Base-by-base conservation (phyloP, 495 filamentous ascomycete species). In the Annulohypoxylon bovei region DNA sequence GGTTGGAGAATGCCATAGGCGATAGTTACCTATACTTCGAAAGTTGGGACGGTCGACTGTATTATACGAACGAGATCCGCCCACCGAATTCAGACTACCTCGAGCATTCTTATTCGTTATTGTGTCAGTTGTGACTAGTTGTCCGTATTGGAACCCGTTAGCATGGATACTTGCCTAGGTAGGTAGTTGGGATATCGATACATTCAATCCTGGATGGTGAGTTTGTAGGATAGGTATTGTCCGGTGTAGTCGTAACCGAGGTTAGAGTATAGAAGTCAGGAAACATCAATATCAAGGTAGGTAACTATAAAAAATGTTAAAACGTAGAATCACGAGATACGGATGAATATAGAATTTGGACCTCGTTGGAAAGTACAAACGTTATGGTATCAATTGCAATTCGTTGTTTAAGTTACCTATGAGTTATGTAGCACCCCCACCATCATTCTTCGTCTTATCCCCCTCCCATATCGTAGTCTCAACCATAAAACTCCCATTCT, bases 391-490 rank as follows among this genome's bases (percentile, higher is more conserved):
- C 11, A n/a, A 1, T 50, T 53, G 27, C 42, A 8, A 12, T 27
- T 14, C 28, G 14, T 46, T 55, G 53, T 11, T 16, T 56, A 37
- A 20, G 39, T 32, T 50, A 33, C 16, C n/a, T n/a, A 6, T n/a
- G 23, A 25, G 1, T 18, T 20, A 67, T 42, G 58, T 40, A 23
- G 27, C 57, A 14, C 40, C 58, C 23, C 62, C 53, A 22, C 54
- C 67, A 39, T 55, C 30, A n/a, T 54, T 60, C 37, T 30, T 49
- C 54, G 12, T 32, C 32, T 61, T 72, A 46, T 28, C 30, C 52
- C 75, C 80, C 75, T 95, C 92, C 91, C 91, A 95, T 52, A 85
- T 81, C 22, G 93, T 96, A 23, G 93, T 96, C 79, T 97, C 93
- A 8, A 94, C 91, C 67, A 85, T 91, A 77, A 95, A 88, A 16